Percentiles rank a stretch among this genome's conserved stretches.
These are phyloP conservation scores for Aspergillus baeticus DNA, from an alignment of 495 filamentous ascomycete genomes.

Conservation along the genomic window DNA sequence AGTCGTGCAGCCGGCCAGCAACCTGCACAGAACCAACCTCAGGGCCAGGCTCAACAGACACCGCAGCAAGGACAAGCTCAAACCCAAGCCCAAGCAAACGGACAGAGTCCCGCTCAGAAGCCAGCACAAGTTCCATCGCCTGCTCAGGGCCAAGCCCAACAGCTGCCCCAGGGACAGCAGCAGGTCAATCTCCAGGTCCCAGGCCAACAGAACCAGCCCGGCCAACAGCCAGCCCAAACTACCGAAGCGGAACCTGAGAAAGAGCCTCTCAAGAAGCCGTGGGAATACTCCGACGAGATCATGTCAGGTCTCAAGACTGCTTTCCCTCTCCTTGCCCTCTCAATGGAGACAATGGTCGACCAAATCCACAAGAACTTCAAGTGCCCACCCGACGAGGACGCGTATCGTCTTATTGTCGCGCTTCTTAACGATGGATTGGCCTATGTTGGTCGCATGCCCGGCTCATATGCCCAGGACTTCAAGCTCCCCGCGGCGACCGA, in stretches of 20 bases:
- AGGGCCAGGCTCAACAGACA: slow-evolving; percentile 14
- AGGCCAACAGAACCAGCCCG: slow-evolving; percentile 29
- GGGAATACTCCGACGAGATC: slow-evolving; percentile 96
- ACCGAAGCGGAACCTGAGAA: slow-evolving; percentile 31
- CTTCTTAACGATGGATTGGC: slow-evolving; percentile 89
- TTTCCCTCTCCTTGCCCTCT: slow-evolving; percentile 90
- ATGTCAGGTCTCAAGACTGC: slow-evolving; percentile 92
- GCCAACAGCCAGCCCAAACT: slow-evolving; percentile 27
- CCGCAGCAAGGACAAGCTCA: slow-evolving; percentile 29
- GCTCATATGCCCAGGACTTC: slow-evolving; percentile 82
- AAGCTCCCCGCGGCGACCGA: slow-evolving; percentile 89
- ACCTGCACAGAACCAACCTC: slow-evolving; percentile 29
- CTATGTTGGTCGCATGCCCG: slow-evolving; percentile 83
- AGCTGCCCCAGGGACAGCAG: slow-evolving; percentile 24
- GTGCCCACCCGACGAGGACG: slow-evolving; percentile 96
- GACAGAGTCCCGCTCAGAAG: slow-evolving; percentile 18
- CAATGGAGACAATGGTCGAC: slow-evolving; percentile 99
- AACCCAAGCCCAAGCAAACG: slow-evolving; percentile 22
- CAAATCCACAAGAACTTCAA: slow-evolving; percentile 99
- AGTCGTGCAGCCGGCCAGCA: slow-evolving; percentile 34
- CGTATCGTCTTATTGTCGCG: slow-evolving; percentile 95
- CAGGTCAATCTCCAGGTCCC: slow-evolving; percentile 43
- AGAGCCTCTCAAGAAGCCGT: slow-evolving; percentile 69
- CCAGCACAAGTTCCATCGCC: slow-evolving; percentile 8
- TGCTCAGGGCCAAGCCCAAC: slow-evolving; percentile 27